These are phyloP conservation scores for Zygosaccharomyces pseudorouxii DNA, from an alignment of 805 yeast genomes.

Conservation along the genomic window DNA sequence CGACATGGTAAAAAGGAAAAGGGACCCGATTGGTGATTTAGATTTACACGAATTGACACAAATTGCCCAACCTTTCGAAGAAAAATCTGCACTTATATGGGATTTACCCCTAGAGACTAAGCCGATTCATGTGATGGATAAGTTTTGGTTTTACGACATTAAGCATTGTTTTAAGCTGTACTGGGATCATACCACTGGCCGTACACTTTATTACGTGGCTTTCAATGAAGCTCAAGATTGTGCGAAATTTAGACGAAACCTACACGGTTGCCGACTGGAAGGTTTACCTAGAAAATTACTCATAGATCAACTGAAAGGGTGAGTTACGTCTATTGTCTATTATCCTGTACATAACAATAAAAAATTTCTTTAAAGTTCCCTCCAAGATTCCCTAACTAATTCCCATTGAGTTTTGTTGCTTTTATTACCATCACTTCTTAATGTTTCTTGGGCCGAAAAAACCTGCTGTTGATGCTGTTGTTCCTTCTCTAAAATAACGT, in stretches of 20 bases:
- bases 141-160: constrained; percentile 33
- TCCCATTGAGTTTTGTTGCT: constrained; percentile 44
- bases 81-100: constrained; percentile 28
- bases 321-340: not conserved
- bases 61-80: constrained; percentile 16
- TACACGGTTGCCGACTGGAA: constrained; percentile 41
- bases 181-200: constrained; percentile 20
- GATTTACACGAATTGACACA: constrained; percentile 9
- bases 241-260: constrained; percentile 45
- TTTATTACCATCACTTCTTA: constrained; percentile 14
- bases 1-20: constrained; percentile 1
- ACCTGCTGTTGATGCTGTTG: constrained; percentile 13
- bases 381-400: constrained; percentile 68
- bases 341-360: not conserved
- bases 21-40: not conserved
- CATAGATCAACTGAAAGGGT: constrained; percentile 17
- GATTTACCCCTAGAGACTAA: constrained; percentile 25
- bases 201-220: constrained; percentile 24
- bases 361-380: constrained; percentile 28
- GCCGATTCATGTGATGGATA: constrained; percentile 17
- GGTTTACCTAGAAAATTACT: constrained; percentile 19
- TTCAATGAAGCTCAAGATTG: constrained; percentile 48
- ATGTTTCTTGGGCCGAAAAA: constrained; percentile 21
- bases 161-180: constrained; percentile 27
- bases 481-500: constrained; percentile 56